Conservation (phyloP, 169 alveolate genomes). For the Plasmodium inui region DNA sequence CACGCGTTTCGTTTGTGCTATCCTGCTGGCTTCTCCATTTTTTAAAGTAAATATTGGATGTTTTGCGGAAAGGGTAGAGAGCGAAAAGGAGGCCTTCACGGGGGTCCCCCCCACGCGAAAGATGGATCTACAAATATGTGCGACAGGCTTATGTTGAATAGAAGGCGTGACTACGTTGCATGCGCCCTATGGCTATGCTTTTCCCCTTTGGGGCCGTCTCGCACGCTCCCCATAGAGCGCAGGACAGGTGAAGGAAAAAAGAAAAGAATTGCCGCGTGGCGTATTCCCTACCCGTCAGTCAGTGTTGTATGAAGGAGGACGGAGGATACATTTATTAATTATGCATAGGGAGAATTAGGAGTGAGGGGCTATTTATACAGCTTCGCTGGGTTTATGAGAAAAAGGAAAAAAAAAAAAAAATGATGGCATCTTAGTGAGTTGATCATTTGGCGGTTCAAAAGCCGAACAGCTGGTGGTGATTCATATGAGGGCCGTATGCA, state of each 20-base stretch:
- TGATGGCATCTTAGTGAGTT: not conserved
- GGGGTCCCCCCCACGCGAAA: not conserved
- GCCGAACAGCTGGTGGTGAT: not conserved
- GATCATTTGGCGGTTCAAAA: not conserved
- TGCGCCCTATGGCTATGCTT: not conserved
- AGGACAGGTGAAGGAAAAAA: not conserved
- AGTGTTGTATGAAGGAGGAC: not conserved
- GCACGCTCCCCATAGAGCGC: not conserved
- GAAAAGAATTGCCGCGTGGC: not conserved
- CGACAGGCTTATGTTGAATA: not conserved
- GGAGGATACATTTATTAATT: not conserved
- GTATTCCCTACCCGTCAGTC: not conserved
- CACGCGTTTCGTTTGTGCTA: not conserved
- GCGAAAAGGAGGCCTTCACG: not conserved
- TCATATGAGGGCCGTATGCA: not conserved
- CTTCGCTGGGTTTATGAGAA: not conserved
- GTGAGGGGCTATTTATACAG: not conserved
- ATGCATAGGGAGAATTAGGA: not conserved
- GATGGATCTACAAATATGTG: not conserved
- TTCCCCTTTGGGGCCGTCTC: not conserved
- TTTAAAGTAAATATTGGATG: not conserved
- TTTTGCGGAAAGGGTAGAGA: not conserved
- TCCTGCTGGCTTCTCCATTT: not conserved
- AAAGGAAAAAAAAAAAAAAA: not conserved
- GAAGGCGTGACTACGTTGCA: not conserved